phyloP scores from a whole-genome alignment of 2,329 filamentous ascomycete genomes.

The Herpotrichia juniperi region DNA sequence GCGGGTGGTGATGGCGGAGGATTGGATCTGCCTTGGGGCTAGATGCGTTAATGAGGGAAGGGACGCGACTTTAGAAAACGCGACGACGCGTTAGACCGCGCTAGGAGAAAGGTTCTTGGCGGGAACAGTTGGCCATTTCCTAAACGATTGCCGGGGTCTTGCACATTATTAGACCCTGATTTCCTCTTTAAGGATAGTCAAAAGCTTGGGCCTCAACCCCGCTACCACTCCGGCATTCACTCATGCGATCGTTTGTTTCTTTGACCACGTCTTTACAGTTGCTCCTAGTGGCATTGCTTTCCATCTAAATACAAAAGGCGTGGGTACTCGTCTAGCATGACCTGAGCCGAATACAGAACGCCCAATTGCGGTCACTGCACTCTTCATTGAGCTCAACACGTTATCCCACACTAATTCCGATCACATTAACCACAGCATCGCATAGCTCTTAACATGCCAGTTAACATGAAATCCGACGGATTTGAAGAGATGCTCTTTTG shows the following conservation, averaged over 20 bases:
- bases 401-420: not conserved
- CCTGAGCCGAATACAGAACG: too few relatives aligned
- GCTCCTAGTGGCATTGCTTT: too few relatives aligned
- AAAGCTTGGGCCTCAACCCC: not conserved
- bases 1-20: not conserved
- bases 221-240: not conserved
- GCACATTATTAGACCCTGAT: conserved; percentile 7
- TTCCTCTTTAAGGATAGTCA: conserved; percentile 6
- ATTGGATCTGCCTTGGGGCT: not conserved
- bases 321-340: too few relatives aligned
- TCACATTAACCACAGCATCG: not conserved
- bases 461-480: conserved; percentile 26
- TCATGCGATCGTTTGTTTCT: not conserved
- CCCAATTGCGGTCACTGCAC: too few relatives aligned
- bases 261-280: not conserved
- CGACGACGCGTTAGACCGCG: conserved; percentile 37
- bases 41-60: conserved; percentile 11
- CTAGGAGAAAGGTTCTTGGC: conserved; percentile 21
- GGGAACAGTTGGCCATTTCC: conserved; percentile 8
- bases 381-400: not conserved
- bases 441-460: not conserved
- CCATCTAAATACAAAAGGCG: too few relatives aligned
- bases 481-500: conserved; percentile 41
- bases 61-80: conserved; percentile 29
- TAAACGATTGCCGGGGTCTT: conserved; percentile 13